Evolutionary conservation across 768 basidiomycete species (phyloP), one percentile per base, ranked within the genome.

Genomic region (Rhodotorula babjevae): DNA sequence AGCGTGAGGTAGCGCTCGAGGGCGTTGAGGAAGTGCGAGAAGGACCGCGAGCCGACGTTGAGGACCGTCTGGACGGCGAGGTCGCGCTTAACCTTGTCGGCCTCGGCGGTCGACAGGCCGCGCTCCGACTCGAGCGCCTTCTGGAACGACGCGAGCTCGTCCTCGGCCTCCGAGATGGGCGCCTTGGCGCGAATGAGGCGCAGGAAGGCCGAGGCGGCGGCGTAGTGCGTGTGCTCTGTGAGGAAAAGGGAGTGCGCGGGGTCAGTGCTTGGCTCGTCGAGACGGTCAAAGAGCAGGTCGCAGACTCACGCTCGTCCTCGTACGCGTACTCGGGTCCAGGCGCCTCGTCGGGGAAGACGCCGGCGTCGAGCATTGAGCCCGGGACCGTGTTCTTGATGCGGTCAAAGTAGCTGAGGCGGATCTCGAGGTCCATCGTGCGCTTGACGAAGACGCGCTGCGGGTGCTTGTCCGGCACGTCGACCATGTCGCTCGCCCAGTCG

Each of bases 21-120:
- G 8, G 93, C 94, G 79, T 98, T 98, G 76, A 98, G 87, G 77
- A 97, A 89, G 81, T 99, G 96, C 0, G 94, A 97, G 84, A 99
- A 97, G 7, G 94, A 96, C 25, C 96, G 88, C 4, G 91, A 88
- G 63, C 96, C 96, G 71, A 97, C 90, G 79, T 91, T 88, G 12
- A 98, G 85, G 10, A 98, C 85, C 21, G 91, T 92, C 77, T 97
- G 93, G 60, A 92, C 84, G 27, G 90, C 85, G 76, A 98, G 89
- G 42, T 90, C 88, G 33, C 91, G 88, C 53, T 89, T 83, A 63
- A 88, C 81, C 27, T 83, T 78, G 76, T 91, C 88, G 23, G 92
- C 85, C 68, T 89, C 88, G n/a, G 84, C 82, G 47, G 84, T 85
- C 40, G 84, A 84, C 36, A 88, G 85, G 25, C 86, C 85, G 27